Evolutionary conservation across 2,329 filamentous ascomycete genomes (phyloP), one percentile per base, ranked within the genome.

Genomic region (Botryosphaeria dothidea): DNA sequence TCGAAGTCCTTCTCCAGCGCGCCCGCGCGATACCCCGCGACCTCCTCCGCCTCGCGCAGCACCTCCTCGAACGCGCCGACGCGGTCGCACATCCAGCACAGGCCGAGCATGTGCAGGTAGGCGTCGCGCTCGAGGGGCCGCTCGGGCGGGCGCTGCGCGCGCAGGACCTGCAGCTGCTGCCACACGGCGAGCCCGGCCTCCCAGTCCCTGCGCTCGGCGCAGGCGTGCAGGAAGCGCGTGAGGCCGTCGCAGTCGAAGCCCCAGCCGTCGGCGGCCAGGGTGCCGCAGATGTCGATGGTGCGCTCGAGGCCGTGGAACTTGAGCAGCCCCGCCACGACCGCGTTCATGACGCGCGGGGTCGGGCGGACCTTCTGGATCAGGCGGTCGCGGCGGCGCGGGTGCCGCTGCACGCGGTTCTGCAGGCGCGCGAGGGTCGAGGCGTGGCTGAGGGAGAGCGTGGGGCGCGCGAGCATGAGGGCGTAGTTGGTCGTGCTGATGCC

Each of bases 261-360:
- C 81, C 81, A 83, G 45, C 81, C 80, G 54, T 82, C 77, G 6
- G 71, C 66, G 17, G 77, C 76, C 76, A 82, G 79, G 36, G 76
- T 73, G 56, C 74, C 73, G 67, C 78, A 81, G 15, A 81, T 73
- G 1, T 77, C 71, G 8, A 82, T 67, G 11, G 80, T 77, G 11
- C 77, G 73, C 3, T 81, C 77, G 52, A 82, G 80, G 15, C 81
- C 81, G 27, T 75, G 74, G 66, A 83, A 83, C 56, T 77, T 74
- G 41, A 82, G 68, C 2, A 79, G 74, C 17, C 81, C 81, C 54
- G 69, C 68, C 38, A 83, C 76, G 17, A 83, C 67, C 2, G 76
- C 72, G 13, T 72, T 71, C 66, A 82, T 80, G 0, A 83, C 81
- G 66, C 77, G 74, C 3, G 81, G 81, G 1, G 77, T 81, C 1